Evolutionary conservation across 495 filamentous ascomycete genomes (phyloP).

Genomic region (Aspergillus sclerotioniger): DNA sequence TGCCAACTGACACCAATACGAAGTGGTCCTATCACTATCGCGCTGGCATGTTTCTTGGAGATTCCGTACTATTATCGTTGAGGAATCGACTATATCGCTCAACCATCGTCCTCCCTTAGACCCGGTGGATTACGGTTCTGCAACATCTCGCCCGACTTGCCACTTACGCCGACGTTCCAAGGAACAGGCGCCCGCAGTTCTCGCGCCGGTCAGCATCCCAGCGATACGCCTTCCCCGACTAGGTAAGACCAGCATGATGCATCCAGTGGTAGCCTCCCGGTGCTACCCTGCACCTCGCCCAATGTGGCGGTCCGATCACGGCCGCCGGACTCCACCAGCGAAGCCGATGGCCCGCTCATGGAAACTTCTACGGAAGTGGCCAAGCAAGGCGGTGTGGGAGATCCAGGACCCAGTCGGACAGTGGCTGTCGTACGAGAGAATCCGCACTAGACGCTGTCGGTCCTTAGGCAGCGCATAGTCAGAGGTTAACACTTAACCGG

Average conservation of each 20-base stretch:
- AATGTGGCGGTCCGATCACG: conserved; percentile 32
- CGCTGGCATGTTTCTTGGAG: background rate
- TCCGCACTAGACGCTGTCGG: background rate
- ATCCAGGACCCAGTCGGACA: conserved; percentile 10
- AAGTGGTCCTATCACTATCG: no score
- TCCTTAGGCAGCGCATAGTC: background rate
- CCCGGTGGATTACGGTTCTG: conserved; percentile 5
- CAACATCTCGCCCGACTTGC: conserved; percentile 26
- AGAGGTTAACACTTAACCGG: background rate
- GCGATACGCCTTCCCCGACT: background rate
- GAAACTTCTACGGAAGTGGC: conserved; percentile 25
- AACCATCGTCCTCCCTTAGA: background rate
- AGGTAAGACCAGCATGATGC: conserved; percentile 8
- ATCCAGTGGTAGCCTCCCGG: conserved; percentile 11
- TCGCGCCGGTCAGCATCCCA: conserved; percentile 1
- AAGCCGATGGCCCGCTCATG: conserved; percentile 28
- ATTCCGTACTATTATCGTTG: background rate
- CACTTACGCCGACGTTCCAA: conserved; percentile 21
- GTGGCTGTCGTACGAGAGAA: conserved; percentile 1
- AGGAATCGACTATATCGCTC: background rate
- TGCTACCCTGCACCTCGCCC: conserved; percentile 22
- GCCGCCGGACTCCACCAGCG: conserved; percentile 18
- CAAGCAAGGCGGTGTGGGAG: conserved; percentile 12
- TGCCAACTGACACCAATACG: no score
- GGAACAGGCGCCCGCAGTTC: conserved; percentile 10